Evolutionary conservation across 2,329 filamentous ascomycete species (phyloP), one percentile per base, ranked within the genome.

Genomic region (Sphaerulina populicola): DNA sequence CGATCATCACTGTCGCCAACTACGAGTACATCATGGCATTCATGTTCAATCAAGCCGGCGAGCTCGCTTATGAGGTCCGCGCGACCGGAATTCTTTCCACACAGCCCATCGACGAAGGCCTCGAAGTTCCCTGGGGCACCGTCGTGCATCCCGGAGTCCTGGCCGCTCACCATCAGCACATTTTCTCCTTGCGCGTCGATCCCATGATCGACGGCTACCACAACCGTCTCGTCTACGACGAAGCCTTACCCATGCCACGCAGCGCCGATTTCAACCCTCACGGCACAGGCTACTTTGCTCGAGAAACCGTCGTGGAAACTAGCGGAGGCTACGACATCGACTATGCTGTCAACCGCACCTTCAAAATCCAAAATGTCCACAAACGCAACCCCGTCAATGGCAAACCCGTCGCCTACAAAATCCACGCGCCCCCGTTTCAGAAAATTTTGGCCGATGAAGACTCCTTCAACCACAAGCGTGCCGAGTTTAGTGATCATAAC

Each of bases 121-220:
- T 81, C 42, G 77, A 77, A 10, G 81, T 85, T 2, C 77, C 80
- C 2, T 85, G 78, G 71, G 83, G 82, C 30, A 86, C 82, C 0
- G 77, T 85, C 37, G 81, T 86, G 2, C 81, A 83, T 51, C 82
- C 82, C 0, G 82, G 82, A 36, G 82, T 84, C 9, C 76, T 88
- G 31, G 84, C 82, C 1, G 72, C 74, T 0, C 81, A 85, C 67
- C 85, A 89, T 62, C 85, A 89, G 64, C 85, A 89, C 66, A 85
- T 88, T 65, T 88, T 89, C 72, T 66, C 70, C 57, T 61, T 77
- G 54, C 68, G 75, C 49, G 60, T 79, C 52, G 68, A 78, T 65
- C 66, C 73, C 27, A 65, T 68, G 60, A 64, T 76, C 51, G 71
- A 77, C 54, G 70, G 74, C 52, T 62, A 68, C 59, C 50, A 66